Conservation (phyloP, 768 basidiomycete species). For the Xanthoconium stramineum region DNA sequence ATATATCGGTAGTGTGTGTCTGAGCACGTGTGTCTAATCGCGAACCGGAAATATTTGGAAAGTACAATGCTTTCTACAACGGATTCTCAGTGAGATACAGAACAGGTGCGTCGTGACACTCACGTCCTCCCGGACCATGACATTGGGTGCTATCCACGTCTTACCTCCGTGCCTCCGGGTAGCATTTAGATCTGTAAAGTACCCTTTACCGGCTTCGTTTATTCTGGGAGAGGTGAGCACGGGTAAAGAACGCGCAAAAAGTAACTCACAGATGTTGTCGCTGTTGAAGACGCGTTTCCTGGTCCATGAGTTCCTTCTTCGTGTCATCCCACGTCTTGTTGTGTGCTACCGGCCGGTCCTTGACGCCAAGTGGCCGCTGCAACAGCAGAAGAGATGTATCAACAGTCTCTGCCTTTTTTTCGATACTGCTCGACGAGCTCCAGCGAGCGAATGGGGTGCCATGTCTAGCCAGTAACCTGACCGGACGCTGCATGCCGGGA, state of each 20-base stretch:
- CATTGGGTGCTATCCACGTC: conserved; percentile 88
- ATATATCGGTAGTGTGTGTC: conserved; percentile 75
- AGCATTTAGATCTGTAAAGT: conserved; percentile 84
- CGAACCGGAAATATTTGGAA: conserved; percentile 82
- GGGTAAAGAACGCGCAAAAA: not conserved
- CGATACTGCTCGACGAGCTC: conserved; percentile 10
- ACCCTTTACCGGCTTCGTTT: conserved; percentile 70
- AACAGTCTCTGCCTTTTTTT: not conserved
- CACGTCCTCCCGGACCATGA: conserved; percentile 88
- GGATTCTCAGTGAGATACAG: not conserved
- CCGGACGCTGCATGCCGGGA: conserved; percentile 17
- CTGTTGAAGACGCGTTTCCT: conserved; percentile 67
- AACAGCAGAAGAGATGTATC: conserved; percentile 37
- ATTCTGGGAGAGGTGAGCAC: conserved; percentile 37
- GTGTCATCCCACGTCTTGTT: conserved; percentile 57
- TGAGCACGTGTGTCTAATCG: conserved; percentile 52
- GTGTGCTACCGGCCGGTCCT: conserved; percentile 60
- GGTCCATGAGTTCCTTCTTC: conserved; percentile 67
- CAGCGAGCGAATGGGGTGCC: conserved; percentile 12
- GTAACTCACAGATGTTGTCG: conserved; percentile 53
- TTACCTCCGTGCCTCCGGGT: conserved; percentile 86
- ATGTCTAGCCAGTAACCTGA: conserved; percentile 10
- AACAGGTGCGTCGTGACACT: conserved; percentile 28
- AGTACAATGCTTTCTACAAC: conserved; percentile 81
- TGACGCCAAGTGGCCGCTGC: conserved; percentile 73